phyloP scores from a whole-genome alignment of 805 yeast genomes.

The Candida sithepensis region DNA sequence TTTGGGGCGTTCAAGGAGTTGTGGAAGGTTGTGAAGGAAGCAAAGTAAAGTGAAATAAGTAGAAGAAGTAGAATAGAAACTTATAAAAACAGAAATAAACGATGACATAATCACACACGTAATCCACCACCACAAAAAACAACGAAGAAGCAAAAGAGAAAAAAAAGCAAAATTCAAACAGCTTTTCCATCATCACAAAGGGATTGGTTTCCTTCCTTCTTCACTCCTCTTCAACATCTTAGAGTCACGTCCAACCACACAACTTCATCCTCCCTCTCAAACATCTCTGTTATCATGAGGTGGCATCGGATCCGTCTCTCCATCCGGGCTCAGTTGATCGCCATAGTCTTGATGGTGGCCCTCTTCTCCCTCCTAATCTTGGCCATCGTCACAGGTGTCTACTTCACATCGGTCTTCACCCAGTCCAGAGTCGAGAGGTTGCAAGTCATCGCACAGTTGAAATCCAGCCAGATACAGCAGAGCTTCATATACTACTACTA shows the following conservation, averaged over 20 bases:
- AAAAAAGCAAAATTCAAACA: too few relatives aligned
- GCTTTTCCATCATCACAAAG: too few relatives aligned
- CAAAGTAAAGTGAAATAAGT: not conserved
- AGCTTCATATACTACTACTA: constrained; percentile 58
- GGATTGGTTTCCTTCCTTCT: too few relatives aligned
- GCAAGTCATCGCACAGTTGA: constrained; percentile 74
- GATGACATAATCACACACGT: too few relatives aligned
- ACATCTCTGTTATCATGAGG: constrained; percentile 16
- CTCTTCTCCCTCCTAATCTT: constrained; percentile 60
- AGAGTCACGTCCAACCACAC: too few relatives aligned
- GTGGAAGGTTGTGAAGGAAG: constrained; percentile 13
- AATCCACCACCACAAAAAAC: too few relatives aligned
- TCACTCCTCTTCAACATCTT: too few relatives aligned
- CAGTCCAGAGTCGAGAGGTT: constrained; percentile 65
- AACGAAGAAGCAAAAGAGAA: too few relatives aligned
- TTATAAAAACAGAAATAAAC: too few relatives aligned
- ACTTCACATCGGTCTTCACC: constrained; percentile 62
- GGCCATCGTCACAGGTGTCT: constrained; percentile 73
- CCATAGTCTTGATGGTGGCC: constrained; percentile 65
- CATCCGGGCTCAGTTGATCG: constrained; percentile 69
- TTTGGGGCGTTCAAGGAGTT: constrained; percentile 14
- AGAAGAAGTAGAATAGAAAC: too few relatives aligned
- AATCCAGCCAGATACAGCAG: constrained; percentile 76
- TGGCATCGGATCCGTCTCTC: constrained; percentile 46
- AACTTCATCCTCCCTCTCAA: too few relatives aligned